Evolutionary conservation across 495 filamentous ascomycete genomes (phyloP), one percentile per base, ranked within the genome.

Genomic region (Penicillium odoratum): DNA sequence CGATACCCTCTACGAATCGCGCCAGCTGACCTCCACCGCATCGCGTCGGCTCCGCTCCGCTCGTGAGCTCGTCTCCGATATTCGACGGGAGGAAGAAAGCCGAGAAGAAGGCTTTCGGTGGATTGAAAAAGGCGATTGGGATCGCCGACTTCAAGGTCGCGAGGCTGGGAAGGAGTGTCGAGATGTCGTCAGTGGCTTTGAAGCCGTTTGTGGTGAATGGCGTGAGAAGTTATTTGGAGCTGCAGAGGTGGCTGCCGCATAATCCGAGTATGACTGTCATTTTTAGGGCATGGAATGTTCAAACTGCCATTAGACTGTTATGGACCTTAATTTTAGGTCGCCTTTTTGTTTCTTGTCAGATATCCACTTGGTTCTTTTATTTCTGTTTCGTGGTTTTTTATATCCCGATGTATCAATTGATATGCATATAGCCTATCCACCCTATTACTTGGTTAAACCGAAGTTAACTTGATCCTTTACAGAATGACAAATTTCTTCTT

Each of bases 1-100:
- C n/a, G 94, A 98, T 69, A 92, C 90, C 0, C 79, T 98, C 21
- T 93, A 98, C 71, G 96, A 97, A 86, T 88, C 85, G n/a, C 84
- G 91, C 4, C 94, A 98, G 68, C 86, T 89, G 0, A 92, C 89
- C 1, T 86, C 85, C 1, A 86, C 85, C 0, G 94, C 94, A 10
- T 85, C 87, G 4, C 80, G 94, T 31, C 77, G 88, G 31, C 75
- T 98, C 31, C 81, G 87, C 51, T 86, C 82, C 33, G 90, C 89
- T 1, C 86, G 85, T 51, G 91, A 93, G 64, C 81, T 92, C 34
- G 88, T 96, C 3, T 84, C 85, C 0, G 93, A 97, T 63, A 83
- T 96, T 74, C 81, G 87, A 38, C 83, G 83, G 26, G 94, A 98
- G 63, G 83, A 88, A 53, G 92, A 96, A 67, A 78, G 84, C 28